Base-by-base conservation (phyloP, 2,329 filamentous ascomycete genomes). In the Metarhizium brunneum region DNA sequence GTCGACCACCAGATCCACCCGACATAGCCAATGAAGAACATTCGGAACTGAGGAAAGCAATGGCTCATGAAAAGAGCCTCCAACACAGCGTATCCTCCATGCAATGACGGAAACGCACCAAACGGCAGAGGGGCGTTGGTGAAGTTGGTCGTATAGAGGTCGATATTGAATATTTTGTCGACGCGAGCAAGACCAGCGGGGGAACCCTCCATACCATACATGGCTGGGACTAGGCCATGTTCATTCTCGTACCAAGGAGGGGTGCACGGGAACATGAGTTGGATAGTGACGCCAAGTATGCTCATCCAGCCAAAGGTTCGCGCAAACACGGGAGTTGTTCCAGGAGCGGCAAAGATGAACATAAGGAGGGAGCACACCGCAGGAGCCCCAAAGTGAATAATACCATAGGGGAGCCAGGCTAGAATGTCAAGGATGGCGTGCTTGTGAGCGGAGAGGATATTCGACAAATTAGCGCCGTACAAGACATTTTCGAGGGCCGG, bases 1-100 rank as follows among this genome's bases (percentile, higher is more conserved):
- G 92, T 97, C 13, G 92, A 88, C 91, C 92, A 97, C 89, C 91
- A 96, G 65, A 96, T 85, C 92, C 92, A 96, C 68, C 88, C 81
- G 48, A 88, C 87, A 71, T 96, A 97, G 60, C 82, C 78, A 60
- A 92, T 81, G 72, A 95, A 95, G 54, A 94, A 73, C 13, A 86
- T 84, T 62, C 88, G 85, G 62, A 95, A 81, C 58, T 83, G 84
- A 4, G 92, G 92, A 77, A 97, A 96, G 69, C 89, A 85, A 72
- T 95, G 87, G 71, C 87, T 89, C 85, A 97, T 88, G 77, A 96
- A 96, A 16, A 96, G 80, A 25, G 90, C 91, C 70, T 95, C 90
- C 54, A 96, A 79, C 4, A 91, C 92, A 8, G 92, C 91, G 69
- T 90, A 91, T 30, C 86, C 92, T 35, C 92, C 89, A 73, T 97